Conservation (phyloP, 148 eudicot species). For the Nyssa sinensis region DNA sequence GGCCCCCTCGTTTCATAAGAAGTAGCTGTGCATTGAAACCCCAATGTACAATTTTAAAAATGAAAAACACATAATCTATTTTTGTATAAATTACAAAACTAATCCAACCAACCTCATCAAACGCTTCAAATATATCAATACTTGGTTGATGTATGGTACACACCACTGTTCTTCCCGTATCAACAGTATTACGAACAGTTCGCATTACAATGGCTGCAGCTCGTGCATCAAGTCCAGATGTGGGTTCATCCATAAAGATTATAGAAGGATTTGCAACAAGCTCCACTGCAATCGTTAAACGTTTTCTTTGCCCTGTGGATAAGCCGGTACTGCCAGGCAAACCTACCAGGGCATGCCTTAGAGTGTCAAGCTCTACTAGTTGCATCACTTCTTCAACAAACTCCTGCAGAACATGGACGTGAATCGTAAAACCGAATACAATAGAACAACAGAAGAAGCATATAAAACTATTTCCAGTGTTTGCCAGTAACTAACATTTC, state of each 20-base stretch:
- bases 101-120: slow-evolving; percentile 68
- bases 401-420: slow-evolving; percentile 44
- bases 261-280: slow-evolving; percentile 96
- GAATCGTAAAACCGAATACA: slow-evolving; percentile 2
- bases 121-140: slow-evolving; percentile 92
- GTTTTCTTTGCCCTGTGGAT: slow-evolving; percentile 88
- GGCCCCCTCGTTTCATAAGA: slow-evolving; percentile 93
- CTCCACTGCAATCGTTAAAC: slow-evolving; percentile 91
- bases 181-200: slow-evolving; percentile 88
- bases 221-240: slow-evolving; percentile 97
- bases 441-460: background rate
- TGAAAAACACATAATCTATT: no score
- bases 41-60: background rate
- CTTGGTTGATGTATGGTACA: slow-evolving; percentile 99
- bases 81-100: background rate
- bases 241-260: slow-evolving; percentile 96
- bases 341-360: slow-evolving; percentile 79
- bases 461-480: background rate
- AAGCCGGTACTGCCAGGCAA: slow-evolving; percentile 69
- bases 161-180: slow-evolving; percentile 94
- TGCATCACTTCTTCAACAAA: slow-evolving; percentile 86
- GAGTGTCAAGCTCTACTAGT: slow-evolving; percentile 67
- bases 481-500: slow-evolving; percentile 42
- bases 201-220: slow-evolving; percentile 97
- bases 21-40: slow-evolving; percentile 54